Base-by-base conservation (phyloP, 305 asterid species). In the Solanum hybrid region DNA sequence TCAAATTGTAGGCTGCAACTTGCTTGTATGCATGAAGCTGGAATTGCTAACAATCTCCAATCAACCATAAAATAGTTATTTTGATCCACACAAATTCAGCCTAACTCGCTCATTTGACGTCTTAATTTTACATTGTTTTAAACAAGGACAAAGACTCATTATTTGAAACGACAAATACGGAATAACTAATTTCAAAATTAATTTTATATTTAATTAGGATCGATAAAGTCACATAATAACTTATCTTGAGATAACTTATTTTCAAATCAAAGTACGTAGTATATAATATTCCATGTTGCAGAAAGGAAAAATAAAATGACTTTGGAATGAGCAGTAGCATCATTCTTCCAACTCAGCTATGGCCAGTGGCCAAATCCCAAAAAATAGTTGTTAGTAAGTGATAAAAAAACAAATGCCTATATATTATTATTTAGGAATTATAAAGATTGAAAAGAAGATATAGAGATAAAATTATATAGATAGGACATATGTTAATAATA, bases 381-480 rank as follows among this genome's bases (percentile, higher is more conserved):
- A 77, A 51, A 5, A 32, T 29, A 14, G 80, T 32, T 7, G 39
- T 34, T 77, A 77, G 4, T 77, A 82, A 82, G 72, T 82, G 31
- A 82, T 41, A 41, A 41, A 41, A 82, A 82, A 82, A 45, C 14
- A 26, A 81, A 38, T 1, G 14, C 37, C 26, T 39, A 82, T 39
- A 39, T 33, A 33, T 33, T 51, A 15, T 7, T 68, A 61, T 61
- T 61, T 61, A 7, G 36, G 70, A 38, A 39, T 39, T 26, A 82
- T 82, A 82, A 41, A 82, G 10, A 82, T 39, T 82, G 37, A 13
- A 82, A 39, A 82, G 37, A 27, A 82, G 73, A 41, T 83, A 29
- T 83, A 45, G 37, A 83, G 38, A 83, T 83, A 45, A 83, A 82
- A 45, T 83, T 83, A 83, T 83, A 45, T 4, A 17, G 75, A 83